Evolutionary conservation across 1,284 basidiomycete species (phyloP), one percentile per base, ranked within the genome.

Genomic region (Ganoderma sp.): DNA sequence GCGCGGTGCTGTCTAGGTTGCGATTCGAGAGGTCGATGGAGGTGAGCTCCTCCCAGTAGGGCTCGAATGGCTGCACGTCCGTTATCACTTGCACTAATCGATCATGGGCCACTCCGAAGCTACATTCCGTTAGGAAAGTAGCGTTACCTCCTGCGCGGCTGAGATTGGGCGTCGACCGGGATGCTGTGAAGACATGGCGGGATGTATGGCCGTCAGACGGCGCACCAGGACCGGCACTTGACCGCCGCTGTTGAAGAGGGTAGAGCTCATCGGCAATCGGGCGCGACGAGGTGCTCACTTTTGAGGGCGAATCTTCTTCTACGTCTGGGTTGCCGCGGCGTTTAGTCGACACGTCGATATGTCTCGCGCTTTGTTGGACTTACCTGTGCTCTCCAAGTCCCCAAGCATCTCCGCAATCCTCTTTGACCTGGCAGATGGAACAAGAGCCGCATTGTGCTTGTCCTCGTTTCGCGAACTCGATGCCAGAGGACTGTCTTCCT

Each of bases 61-160:
- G 95, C 78, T 97, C 94, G 81, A 96, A 98, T 1, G 97, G 96
- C 78, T 97, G 93, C 15, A 97, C 90, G 76, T 99, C 97, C 54
- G 97, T 99, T 76, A 99, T 95, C 71, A 95, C 89, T 79, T 95
- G 89, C 1, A 99, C 91, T 2, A 99, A 87, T 58, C 90, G 88
- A 79, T 98, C 97, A 76, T 95, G 94, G 10, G 96, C 89, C 39
- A 98, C 90, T 22, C 89, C 94, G 78, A 99, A 99, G 37, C 96
- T 98, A 76, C 96, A 98, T 76, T 98, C 96, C 4, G 92, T 94
- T 71, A 98, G 83, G 82, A 97, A 97, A 0, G 96, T 98, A 50
- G 87, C 90, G 74, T 93, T 77, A 65, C 75, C 75, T 65, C 73
- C 74, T 65, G 65, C 34, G 12, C 63, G 65, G 28, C 64, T 67